These are phyloP conservation scores for Pascua sp. DNA, from an alignment of 1,284 basidiomycete genomes.

Conservation along the genomic window DNA sequence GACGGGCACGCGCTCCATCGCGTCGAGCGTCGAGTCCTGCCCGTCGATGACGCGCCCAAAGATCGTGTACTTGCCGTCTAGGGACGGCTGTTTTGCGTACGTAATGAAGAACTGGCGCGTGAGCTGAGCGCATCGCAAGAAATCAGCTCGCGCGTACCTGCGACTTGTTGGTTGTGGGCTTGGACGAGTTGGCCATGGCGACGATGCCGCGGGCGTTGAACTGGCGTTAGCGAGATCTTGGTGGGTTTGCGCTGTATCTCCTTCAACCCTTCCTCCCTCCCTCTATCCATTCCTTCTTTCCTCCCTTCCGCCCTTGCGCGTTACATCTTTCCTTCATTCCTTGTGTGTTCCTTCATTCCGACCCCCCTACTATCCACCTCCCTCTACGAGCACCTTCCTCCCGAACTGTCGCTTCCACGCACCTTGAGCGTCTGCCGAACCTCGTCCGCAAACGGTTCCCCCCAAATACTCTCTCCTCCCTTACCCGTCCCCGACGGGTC, in stretches of 20 bases:
- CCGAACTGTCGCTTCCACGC: slow-evolving; percentile 15
- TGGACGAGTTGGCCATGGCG: slow-evolving; percentile 90
- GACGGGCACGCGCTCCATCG: slow-evolving; percentile 85
- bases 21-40: slow-evolving; percentile 78
- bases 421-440: slow-evolving; percentile 87
- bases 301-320: too few relatives aligned
- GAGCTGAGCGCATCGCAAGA: neutral
- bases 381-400: too few relatives aligned
- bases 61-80: slow-evolving; percentile 92
- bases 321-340: too few relatives aligned
- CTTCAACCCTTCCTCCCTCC: too few relatives aligned
- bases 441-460: slow-evolving; percentile 82
- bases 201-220: slow-evolving; percentile 90
- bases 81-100: slow-evolving; percentile 83
- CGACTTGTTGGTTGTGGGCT: slow-evolving; percentile 88
- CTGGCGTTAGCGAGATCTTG: slow-evolving; percentile 50
- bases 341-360: too few relatives aligned
- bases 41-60: slow-evolving; percentile 95
- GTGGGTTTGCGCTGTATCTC: too few relatives aligned
- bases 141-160: slow-evolving; percentile 33
- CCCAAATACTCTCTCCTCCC: slow-evolving; percentile 56
- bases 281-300: too few relatives aligned
- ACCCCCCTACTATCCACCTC: too few relatives aligned
- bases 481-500: slow-evolving; percentile 66
- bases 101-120: slow-evolving; percentile 76